Conservation (phyloP, 352 stramenopile species). For the Globisporangium paroecandrum region DNA sequence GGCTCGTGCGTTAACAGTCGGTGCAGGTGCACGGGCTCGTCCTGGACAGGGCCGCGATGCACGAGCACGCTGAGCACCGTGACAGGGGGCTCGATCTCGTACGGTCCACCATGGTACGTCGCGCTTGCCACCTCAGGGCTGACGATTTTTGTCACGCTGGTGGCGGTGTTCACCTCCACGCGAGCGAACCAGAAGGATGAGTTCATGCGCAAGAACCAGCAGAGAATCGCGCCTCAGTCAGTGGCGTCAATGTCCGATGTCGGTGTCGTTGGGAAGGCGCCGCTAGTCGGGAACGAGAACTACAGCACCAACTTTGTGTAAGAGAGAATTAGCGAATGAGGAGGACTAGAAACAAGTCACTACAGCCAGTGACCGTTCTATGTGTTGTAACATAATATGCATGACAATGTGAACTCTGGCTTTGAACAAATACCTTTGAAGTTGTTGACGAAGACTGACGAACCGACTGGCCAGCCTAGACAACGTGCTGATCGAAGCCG, state of each 20-base stretch:
- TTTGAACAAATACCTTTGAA: background rate
- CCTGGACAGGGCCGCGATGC: slow-evolving; percentile 36
- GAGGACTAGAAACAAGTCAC: background rate
- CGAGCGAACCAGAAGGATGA: background rate
- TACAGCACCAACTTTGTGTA: slow-evolving; percentile 16
- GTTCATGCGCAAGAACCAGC: slow-evolving; percentile 4
- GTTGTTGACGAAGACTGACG: no score
- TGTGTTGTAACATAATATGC: background rate
- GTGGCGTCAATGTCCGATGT: background rate
- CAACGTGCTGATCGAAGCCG: background rate
- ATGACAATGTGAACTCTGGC: background rate
- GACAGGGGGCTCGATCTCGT: background rate
- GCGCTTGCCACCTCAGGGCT: background rate
- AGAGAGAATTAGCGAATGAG: background rate
- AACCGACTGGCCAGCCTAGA: background rate
- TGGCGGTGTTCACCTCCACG: background rate
- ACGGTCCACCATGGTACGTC: slow-evolving; percentile 8
- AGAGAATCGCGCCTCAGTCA: background rate
- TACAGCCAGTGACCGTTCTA: background rate
- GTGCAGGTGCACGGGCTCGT: slow-evolving; percentile 26
- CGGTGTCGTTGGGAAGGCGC: background rate
- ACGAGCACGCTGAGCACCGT: slow-evolving; percentile 14
- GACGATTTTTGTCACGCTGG: slow-evolving; percentile 1
- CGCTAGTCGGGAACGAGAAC: background rate
- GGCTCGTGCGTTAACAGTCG: slow-evolving; percentile 29